phyloP scores from a whole-genome alignment of 352 stramenopile genomes.

The Hyaloperonospora brassicae region DNA sequence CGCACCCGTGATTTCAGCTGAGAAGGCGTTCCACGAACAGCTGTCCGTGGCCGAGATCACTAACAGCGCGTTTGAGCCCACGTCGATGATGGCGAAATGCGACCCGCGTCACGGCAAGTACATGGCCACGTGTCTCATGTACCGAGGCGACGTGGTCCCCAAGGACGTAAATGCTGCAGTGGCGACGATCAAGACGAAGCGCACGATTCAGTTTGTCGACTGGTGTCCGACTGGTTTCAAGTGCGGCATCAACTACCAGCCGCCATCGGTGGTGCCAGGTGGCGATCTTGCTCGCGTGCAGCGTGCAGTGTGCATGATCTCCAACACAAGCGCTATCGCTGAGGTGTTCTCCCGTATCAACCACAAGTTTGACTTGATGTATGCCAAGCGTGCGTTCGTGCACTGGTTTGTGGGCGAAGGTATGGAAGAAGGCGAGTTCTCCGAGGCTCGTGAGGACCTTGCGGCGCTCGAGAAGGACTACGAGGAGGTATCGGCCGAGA shows the following conservation, averaged over 20 bases:
- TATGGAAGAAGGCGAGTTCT: slow-evolving; percentile 99
- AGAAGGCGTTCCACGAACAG: slow-evolving; percentile 94
- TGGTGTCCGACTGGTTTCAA: slow-evolving; percentile 99
- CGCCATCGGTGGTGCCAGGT: slow-evolving; percentile 92
- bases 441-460: slow-evolving; percentile 96
- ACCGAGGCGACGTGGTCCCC: slow-evolving; percentile 93
- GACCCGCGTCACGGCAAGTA: slow-evolving; percentile 89
- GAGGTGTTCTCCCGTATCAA: slow-evolving; percentile 32
- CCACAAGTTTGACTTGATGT: slow-evolving; percentile 29
- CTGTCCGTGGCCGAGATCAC: slow-evolving; percentile 95
- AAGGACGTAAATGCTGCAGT: slow-evolving; percentile 96
- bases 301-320: slow-evolving; percentile 98
- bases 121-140: slow-evolving; percentile 93
- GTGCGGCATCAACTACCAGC: slow-evolving; percentile 64
- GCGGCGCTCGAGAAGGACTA: slow-evolving; percentile 90
- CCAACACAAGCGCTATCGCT: slow-evolving; percentile 97
- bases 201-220: slow-evolving; percentile 99
- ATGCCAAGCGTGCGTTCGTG: slow-evolving; percentile 90
- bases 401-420: slow-evolving; percentile 99
- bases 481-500: slow-evolving; percentile 96
- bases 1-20: slow-evolving; percentile 92
- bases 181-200: slow-evolving; percentile 98
- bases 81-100: slow-evolving; percentile 97
- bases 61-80: slow-evolving; percentile 93
- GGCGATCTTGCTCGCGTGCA: slow-evolving; percentile 97